phyloP scores from a whole-genome alignment of 192 early-diverging fungal species.

The Chytriomyces hyalinus region DNA sequence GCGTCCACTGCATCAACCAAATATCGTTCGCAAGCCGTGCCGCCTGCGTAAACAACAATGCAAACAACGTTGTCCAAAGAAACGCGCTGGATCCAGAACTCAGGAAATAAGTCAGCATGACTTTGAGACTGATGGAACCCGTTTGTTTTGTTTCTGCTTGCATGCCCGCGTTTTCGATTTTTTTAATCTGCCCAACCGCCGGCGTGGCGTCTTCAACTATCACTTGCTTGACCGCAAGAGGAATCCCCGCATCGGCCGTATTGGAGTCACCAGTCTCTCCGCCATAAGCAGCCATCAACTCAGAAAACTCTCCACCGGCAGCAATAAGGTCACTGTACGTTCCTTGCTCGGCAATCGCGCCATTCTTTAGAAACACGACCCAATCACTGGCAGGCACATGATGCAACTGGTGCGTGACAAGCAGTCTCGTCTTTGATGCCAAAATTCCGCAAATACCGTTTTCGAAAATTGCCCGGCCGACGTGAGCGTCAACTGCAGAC shows the following conservation, averaged over 20 bases:
- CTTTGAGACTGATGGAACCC: constrained; percentile 5
- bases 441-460: constrained; percentile 68
- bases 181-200: background rate
- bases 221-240: background rate
- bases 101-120: constrained; percentile 19
- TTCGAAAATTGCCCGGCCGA: constrained; percentile 73
- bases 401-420: constrained; percentile 82
- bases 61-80: constrained; percentile 4
- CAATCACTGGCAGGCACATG: constrained; percentile 75
- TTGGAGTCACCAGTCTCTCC: constrained; percentile 54
- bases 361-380: constrained; percentile 74
- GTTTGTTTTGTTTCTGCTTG: constrained; percentile 9
- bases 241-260: constrained; percentile 42
- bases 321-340: constrained; percentile 65
- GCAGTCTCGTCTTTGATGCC: constrained; percentile 75
- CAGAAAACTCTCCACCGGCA: constrained; percentile 60
- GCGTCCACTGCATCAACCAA: constrained; percentile 56
- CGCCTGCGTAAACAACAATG: constrained; percentile 46
- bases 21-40: constrained; percentile 59
- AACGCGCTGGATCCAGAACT: constrained; percentile 22
- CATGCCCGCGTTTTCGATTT: constrained; percentile 14
- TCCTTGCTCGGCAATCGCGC: constrained; percentile 71
- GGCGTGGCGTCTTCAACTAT: background rate
- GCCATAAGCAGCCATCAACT: constrained; percentile 65
- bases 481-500: constrained; percentile 78